These are phyloP conservation scores for Telfairia occidentalis DNA, from an alignment of 331 rosid species.

Conservation along the genomic window DNA sequence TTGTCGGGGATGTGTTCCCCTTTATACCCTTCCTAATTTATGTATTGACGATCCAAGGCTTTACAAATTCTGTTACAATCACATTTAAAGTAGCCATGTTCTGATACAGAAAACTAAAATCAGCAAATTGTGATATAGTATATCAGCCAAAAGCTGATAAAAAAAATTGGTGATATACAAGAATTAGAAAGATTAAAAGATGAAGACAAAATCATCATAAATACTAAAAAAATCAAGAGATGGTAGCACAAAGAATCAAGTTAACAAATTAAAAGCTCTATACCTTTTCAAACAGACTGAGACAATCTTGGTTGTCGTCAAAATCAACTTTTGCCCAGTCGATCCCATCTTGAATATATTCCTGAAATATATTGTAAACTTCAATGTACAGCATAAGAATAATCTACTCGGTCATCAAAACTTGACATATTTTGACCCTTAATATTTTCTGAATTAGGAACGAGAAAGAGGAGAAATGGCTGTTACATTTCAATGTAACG, in stretches of 20 bases:
- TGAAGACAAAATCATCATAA: background rate
- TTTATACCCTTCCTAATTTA: background rate
- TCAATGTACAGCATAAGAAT: background rate
- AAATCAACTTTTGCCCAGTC: conserved; percentile 98
- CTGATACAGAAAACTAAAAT: background rate
- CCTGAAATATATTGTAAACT: conserved; percentile 39
- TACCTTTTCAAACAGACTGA: conserved; percentile 93
- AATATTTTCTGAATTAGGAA: background rate
- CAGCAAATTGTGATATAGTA: background rate
- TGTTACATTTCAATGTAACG: background rate
- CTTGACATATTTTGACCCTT: background rate
- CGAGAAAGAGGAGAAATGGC: background rate
- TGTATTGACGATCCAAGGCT: background rate
- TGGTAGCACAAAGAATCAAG: background rate
- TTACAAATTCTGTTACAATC: background rate
- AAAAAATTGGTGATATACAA: background rate
- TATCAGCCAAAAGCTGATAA: conserved; percentile 2
- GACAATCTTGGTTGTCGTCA: conserved; percentile 98
- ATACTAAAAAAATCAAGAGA: background rate
- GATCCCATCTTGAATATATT: conserved; percentile 93
- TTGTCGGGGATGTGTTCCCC: background rate
- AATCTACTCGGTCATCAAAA: background rate
- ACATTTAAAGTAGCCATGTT: background rate
- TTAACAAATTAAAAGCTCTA: background rate
- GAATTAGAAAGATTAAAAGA: background rate